A percentile compares a stretch with the other conserved stretches of the same genome.
phyloP scores from a whole-genome alignment of 306 rosid genomes.

The Parietaria judaica region DNA sequence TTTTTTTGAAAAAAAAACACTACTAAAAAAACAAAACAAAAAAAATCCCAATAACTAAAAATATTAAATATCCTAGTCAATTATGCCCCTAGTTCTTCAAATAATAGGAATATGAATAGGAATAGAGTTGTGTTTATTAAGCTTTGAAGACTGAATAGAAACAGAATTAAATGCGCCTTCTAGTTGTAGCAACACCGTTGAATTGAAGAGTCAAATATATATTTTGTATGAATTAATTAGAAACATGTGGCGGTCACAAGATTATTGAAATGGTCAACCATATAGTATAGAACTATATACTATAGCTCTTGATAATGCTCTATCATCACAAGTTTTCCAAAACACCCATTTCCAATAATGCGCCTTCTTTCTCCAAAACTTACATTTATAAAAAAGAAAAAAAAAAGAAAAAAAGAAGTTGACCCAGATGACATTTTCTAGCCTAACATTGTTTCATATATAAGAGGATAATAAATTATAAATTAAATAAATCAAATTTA shows the following conservation, averaged over 20 bases:
- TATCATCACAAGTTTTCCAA: not conserved
- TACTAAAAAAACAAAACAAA: not conserved
- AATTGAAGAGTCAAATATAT: constrained; percentile 2
- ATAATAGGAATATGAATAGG: not conserved
- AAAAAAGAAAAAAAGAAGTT: not conserved
- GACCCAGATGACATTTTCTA: constrained; percentile 3
- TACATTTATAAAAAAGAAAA: no score
- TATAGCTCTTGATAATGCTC: not conserved
- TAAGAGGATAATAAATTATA: no score
- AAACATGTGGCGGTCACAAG: constrained; percentile 1
- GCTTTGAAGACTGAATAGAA: not conserved
- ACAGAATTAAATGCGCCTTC: constrained; percentile 1
- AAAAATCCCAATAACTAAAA: not conserved
- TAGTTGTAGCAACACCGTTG: not conserved
- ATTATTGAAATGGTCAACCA: constrained; percentile 16
- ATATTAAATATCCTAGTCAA: not conserved
- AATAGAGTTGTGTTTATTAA: not conserved
- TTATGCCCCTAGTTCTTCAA: not conserved
- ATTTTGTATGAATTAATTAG: not conserved
- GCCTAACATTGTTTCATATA: not conserved
- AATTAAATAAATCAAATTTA: no score
- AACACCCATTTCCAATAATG: not conserved
- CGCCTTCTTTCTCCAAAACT: not conserved
- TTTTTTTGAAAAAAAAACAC: no score
- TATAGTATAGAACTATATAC: no score